Percentiles rank a stretch among this genome's conserved stretches.
Conservation (phyloP, 495 filamentous ascomycete species). For the Penicillium cinerascens region DNA sequence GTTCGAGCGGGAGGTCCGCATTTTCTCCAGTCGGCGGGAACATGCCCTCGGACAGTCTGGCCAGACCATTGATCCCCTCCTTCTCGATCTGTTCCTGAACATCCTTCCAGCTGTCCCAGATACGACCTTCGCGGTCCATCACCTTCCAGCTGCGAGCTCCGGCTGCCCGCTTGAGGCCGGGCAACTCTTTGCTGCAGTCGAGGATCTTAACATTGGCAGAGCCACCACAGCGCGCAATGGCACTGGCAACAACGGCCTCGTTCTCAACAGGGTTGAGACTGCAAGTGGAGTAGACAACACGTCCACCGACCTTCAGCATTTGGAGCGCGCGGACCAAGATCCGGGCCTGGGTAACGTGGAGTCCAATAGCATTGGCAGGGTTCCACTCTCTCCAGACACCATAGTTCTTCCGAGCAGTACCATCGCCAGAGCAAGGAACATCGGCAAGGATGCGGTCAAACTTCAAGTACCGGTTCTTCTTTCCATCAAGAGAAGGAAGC, state of each 20-base stretch:
- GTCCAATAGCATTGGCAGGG: conserved; percentile 75
- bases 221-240: conserved; percentile 89
- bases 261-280: conserved; percentile 98
- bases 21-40: conserved; percentile 66
- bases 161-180: conserved; percentile 66
- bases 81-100: conserved; percentile 61
- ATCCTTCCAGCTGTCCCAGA: conserved; percentile 75
- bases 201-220: conserved; percentile 74
- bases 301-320: conserved; percentile 92
- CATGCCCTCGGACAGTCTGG: conserved; percentile 71
- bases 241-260: conserved; percentile 82
- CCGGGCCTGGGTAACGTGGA: conserved; percentile 78
- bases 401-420: conserved; percentile 85
- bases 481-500: conserved; percentile 54
- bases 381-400: conserved; percentile 94
- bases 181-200: conserved; percentile 73
- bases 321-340: conserved; percentile 92
- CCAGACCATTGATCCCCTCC: conserved; percentile 54
- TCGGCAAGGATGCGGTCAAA: conserved; percentile 96
- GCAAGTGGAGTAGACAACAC: conserved; percentile 95
- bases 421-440: conserved; percentile 95
- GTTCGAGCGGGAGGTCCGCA: conserved; percentile 69
- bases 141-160: conserved; percentile 80
- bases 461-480: conserved; percentile 75
- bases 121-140: conserved; percentile 73